Percentiles rank a stretch among this genome's conserved stretches.
Evolutionary conservation across 2,329 filamentous ascomycete species (phyloP).

Genomic region (Calonectria henricotiae): DNA sequence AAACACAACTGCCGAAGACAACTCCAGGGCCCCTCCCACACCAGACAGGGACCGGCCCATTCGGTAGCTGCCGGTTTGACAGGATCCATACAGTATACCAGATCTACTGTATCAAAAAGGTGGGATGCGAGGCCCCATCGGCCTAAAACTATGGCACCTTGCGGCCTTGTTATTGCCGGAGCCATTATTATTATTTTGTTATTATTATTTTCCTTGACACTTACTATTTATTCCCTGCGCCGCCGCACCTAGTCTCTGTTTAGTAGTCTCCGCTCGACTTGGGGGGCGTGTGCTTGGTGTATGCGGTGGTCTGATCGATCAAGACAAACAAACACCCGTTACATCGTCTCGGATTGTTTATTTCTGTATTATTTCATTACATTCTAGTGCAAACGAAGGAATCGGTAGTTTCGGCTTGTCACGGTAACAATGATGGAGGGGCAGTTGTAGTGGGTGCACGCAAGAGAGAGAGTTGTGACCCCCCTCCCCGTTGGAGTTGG

Average conservation of each 20-base stretch:
- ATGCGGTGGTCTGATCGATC: slow-evolving; percentile 6
- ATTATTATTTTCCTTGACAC: background rate
- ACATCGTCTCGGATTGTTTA: slow-evolving; percentile 22
- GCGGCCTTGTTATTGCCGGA: slow-evolving; percentile 1
- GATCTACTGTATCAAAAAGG: slow-evolving; percentile 30
- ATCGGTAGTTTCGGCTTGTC: slow-evolving; percentile 15
- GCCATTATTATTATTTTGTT: background rate
- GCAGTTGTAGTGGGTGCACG: background rate
- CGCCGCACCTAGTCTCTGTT: background rate
- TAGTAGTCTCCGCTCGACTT: background rate
- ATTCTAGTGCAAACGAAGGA: slow-evolving; percentile 4
- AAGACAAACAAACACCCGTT: slow-evolving; percentile 22
- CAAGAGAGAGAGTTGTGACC: background rate
- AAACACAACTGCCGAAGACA: slow-evolving; percentile 15
- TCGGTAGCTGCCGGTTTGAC: slow-evolving; percentile 30
- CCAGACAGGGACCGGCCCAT: slow-evolving; percentile 30
- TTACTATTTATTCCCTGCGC: background rate
- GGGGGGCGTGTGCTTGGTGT: slow-evolving; percentile 29
- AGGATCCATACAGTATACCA: slow-evolving; percentile 36
- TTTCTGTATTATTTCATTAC: background rate
- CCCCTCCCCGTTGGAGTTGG: background rate
- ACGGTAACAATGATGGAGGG: background rate
- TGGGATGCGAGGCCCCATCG: slow-evolving; percentile 20
- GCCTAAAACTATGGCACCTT: slow-evolving; percentile 18
- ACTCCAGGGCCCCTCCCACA: slow-evolving; percentile 1